phyloP scores from a whole-genome alignment of 345 rosid genomes.

The Syzygium jambos region DNA sequence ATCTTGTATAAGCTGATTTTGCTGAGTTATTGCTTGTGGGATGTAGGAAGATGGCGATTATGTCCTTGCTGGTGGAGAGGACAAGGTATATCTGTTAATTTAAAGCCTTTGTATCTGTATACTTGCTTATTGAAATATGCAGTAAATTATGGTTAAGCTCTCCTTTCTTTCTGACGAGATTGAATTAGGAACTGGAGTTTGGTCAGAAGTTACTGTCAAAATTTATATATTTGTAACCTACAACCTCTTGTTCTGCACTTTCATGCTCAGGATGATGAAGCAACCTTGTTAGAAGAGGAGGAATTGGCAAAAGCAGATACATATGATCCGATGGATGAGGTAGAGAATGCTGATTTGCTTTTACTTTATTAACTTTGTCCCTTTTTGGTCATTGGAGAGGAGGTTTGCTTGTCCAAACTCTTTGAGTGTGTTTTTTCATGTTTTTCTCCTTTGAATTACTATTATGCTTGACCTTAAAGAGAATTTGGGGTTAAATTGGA shows the following conservation, averaged over 20 bases:
- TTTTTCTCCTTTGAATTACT: neutral
- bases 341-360: constrained; percentile 11
- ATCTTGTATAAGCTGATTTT: neutral
- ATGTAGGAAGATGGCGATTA: constrained; percentile 95
- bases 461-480: neutral
- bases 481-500: neutral
- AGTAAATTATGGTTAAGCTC: neutral
- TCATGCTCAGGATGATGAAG: constrained; percentile 73
- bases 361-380: constrained; percentile 7
- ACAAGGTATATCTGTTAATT: constrained; percentile 44
- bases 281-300: constrained; percentile 84
- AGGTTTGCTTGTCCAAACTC: neutral
- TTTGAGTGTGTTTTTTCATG: neutral
- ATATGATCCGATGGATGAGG: constrained; percentile 67
- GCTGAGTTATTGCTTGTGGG: constrained; percentile 7
- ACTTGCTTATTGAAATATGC: neutral
- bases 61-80: constrained; percentile 60
- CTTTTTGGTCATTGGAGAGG: neutral
- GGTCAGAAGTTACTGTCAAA: neutral
- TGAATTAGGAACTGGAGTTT: neutral
- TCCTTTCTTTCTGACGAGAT: neutral
- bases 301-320: constrained; percentile 71
- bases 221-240: neutral
- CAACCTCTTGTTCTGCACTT: neutral
- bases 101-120: neutral